Evolutionary conservation across 2,329 filamentous ascomycete genomes (phyloP).

Genomic region (Arthrocladium fulminans): DNA sequence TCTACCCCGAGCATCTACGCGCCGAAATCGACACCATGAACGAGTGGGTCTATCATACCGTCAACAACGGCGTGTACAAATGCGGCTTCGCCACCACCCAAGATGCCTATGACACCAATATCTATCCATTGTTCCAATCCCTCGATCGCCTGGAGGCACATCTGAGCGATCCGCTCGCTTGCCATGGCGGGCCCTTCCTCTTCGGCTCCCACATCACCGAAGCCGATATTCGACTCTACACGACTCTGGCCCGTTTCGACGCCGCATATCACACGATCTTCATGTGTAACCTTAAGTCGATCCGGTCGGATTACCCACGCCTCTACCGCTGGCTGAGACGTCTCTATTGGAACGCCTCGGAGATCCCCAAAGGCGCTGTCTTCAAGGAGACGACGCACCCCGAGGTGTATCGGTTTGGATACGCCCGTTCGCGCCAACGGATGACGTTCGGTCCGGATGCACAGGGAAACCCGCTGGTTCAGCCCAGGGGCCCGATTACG

Average conservation of each 20-base stretch:
- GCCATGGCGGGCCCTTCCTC: constrained; percentile 53
- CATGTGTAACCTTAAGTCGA: constrained; percentile 59
- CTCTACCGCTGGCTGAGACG: constrained; percentile 40
- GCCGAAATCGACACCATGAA: constrained; percentile 63
- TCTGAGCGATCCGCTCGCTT: constrained; percentile 38
- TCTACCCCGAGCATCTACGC: constrained; percentile 57
- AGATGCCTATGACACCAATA: constrained; percentile 64
- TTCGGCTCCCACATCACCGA: constrained; percentile 68
- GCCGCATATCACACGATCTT: constrained; percentile 73
- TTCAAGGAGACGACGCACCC: constrained; percentile 40
- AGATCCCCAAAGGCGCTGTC: constrained; percentile 33
- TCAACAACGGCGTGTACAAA: constrained; percentile 51
- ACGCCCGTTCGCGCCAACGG: constrained; percentile 16
- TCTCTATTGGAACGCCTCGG: constrained; percentile 39
- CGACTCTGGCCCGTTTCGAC: constrained; percentile 60
- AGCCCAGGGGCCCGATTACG: constrained; percentile 19
- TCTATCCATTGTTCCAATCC: constrained; percentile 59
- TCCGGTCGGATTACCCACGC: constrained; percentile 50
- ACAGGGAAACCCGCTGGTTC: constrained; percentile 13
- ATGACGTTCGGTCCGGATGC: constrained; percentile 10
- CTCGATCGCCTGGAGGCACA: constrained; percentile 66
- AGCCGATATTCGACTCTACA: constrained; percentile 64
- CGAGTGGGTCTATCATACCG: constrained; percentile 61
- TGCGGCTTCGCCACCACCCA: constrained; percentile 70
- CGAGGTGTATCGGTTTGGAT: constrained; percentile 26